Evolutionary conservation across 1,284 basidiomycete genomes (phyloP), one percentile per base, ranked within the genome.

Genomic region (Papiliotrema nemorosa): DNA sequence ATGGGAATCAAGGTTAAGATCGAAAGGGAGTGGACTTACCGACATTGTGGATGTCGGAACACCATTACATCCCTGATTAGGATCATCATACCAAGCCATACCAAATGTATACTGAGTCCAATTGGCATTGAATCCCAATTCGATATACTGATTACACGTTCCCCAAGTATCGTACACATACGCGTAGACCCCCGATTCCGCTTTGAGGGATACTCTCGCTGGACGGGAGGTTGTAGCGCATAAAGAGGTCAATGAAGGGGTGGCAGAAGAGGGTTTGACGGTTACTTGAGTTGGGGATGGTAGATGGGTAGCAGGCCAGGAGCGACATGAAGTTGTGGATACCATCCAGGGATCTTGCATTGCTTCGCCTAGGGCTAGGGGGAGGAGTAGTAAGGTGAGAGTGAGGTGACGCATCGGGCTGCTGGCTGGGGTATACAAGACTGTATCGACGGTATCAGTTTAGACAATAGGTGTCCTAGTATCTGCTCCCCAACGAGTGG

Each of bases 51-150:
- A 22, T 18, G 44, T 47, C 10, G 44, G 44, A 13, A 18, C 34
- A n/a, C 44, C 35, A 16, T 16, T 35, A 31, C 44, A 47, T 9
- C 25, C 25, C 25, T 26, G 24, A 22, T 12, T 16, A 5, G 34
- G 35, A 27, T 47, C 35, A 47, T 47, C 24, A 25, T 47, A 47
- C 6, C 27, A 47, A 14, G 29, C 24, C 33, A 47, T 38, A 13
- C 29, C 18, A 27, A 47, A 47, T 24, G 12, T 26, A 21, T 36
- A 36, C 35, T 36, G 13, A 13, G 10, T 27, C 35, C 24, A 35
- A 18, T 27, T 38, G 20, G 20, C 44, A 31, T 37, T 25, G 21
- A 47, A 47, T 9, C 34, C 35, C 14, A 47, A 38, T 18, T 36
- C 14, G 21, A 47, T 38, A 10, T 16, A 27, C 44, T 47, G 44